These are phyloP conservation scores for Selaginella moellendorffii DNA, from an alignment of 75 land plant genomes.

Conservation along the genomic window DNA sequence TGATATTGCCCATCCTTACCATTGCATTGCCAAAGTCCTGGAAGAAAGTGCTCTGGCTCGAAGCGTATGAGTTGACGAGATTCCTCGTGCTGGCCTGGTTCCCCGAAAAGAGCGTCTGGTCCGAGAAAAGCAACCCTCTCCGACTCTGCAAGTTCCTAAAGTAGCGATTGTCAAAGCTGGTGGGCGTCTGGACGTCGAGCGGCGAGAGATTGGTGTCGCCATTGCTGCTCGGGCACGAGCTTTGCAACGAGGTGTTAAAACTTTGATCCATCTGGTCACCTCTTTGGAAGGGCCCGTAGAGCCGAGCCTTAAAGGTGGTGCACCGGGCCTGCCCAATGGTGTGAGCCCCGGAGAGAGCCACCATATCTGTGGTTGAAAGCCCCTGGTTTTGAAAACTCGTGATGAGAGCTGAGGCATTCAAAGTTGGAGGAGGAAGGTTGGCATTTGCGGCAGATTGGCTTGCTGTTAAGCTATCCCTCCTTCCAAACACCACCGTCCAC, in stretches of 20 bases:
- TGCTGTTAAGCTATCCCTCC: constrained; percentile 11
- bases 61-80: constrained; percentile 21
- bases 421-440: constrained; percentile 8
- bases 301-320: constrained; percentile 36
- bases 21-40: constrained; percentile 31
- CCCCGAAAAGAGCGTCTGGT: constrained; percentile 28
- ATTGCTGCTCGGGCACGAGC: neutral
- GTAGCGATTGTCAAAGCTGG: constrained; percentile 24
- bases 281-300: constrained; percentile 17
- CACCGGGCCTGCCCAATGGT: constrained; percentile 70
- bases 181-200: constrained; percentile 16
- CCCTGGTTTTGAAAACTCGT: constrained; percentile 10
- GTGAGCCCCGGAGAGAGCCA: constrained; percentile 25
- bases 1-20: constrained; percentile 38
- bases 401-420: neutral
- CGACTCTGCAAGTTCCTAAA: constrained; percentile 16
- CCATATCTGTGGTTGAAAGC: constrained; percentile 1
- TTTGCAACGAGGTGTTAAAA: neutral
- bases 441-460: constrained; percentile 6
- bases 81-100: neutral
- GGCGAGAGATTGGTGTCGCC: constrained; percentile 16
- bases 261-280: constrained; percentile 14
- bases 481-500: constrained; percentile 9
- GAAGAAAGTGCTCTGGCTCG: constrained; percentile 11
- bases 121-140: constrained; percentile 38